Base-by-base conservation (phyloP, 352 stramenopile species). In the Phytophthora idaei region DNA sequence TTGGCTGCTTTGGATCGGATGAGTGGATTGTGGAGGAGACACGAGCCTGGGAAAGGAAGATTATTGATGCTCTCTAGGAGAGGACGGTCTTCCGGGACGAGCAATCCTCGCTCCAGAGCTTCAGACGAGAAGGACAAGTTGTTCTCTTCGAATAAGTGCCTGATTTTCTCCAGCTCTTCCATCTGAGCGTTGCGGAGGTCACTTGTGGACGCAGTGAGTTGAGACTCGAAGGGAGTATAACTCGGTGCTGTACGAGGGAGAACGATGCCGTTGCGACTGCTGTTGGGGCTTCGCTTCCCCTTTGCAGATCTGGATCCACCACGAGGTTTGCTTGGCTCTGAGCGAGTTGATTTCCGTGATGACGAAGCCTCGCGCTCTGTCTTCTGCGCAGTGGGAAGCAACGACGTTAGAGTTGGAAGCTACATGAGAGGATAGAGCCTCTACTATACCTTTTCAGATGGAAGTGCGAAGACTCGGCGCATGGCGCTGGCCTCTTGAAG, bases 141-240 rank as follows among this genome's bases (percentile, higher is more conserved):
- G 61, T 87, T 78, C 27, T 72, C 67, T 50, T 88, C 69, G 32
- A 93, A 93, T 2, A 90, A 63, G 0, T 67, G 52, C 2, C 81
- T 82, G 56, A 93, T 91, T 10, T 87, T 83, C 36, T 90, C 81
- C 27, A 93, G 31, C 39, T 93, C 85, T 21, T 81, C 55, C 32
- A 89, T 57, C 48, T 93, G 81, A 28, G 80, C 67, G 1, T 69
- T 62, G 12, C 85, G 78, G 50, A 91, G 64, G 7, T 87, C 80
- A 31, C 85, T 93, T n/a, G 74, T 78, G 4, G 69, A 74, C 5
- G 70, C 54, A 8, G 59, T 47, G 25, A 54, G 49, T 34, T 49
- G 50, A 32, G 54, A 6, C n/a, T 63, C 60, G 2, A 44, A 12
- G 1, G 44, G 25, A 2, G n/a, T 54, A 31, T 42, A 58, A 17